Evolutionary conservation across 2,329 filamentous ascomycete genomes (phyloP).

Genomic region (Zymoseptoria ardabiliae): DNA sequence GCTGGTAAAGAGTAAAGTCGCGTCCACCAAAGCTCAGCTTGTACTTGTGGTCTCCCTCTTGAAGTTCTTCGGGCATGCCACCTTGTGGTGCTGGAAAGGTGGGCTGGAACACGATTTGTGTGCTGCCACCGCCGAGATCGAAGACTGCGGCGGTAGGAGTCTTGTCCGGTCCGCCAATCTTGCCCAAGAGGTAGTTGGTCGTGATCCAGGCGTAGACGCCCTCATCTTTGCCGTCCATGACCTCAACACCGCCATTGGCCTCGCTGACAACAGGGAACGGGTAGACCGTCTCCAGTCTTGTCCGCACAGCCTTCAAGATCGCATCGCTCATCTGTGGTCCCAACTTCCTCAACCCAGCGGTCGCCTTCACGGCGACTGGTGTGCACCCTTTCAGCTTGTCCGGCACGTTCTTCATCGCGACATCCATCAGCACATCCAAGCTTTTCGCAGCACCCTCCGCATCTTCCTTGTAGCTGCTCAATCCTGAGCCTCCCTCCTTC

Average conservation of each 20-base stretch:
- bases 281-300: conserved; percentile 76
- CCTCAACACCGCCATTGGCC: conserved; percentile 79
- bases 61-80: conserved; percentile 77
- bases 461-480: conserved; percentile 83
- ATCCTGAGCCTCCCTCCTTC: conserved; percentile 65
- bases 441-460: conserved; percentile 82
- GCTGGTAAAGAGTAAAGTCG: conserved; percentile 89
- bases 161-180: conserved; percentile 88
- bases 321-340: conserved; percentile 72
- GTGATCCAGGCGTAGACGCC: conserved; percentile 99
- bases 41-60: conserved; percentile 94
- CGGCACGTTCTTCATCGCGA: conserved; percentile 76
- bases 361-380: conserved; percentile 95
- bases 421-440: conserved; percentile 78
- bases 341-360: conserved; percentile 82
- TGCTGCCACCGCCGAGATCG: conserved; percentile 90
- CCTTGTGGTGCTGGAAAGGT: conserved; percentile 71
- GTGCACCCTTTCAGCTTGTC: conserved; percentile 86
- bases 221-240: conserved; percentile 97
- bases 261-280: conserved; percentile 89
- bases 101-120: conserved; percentile 97
- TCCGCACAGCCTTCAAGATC: conserved; percentile 78
- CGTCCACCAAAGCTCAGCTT: conserved; percentile 81
- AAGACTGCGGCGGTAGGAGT: conserved; percentile 89
- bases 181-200: conserved; percentile 94